Conservation (phyloP, 352 stramenopile genomes). For the Thalassiosira exigua region DNA sequence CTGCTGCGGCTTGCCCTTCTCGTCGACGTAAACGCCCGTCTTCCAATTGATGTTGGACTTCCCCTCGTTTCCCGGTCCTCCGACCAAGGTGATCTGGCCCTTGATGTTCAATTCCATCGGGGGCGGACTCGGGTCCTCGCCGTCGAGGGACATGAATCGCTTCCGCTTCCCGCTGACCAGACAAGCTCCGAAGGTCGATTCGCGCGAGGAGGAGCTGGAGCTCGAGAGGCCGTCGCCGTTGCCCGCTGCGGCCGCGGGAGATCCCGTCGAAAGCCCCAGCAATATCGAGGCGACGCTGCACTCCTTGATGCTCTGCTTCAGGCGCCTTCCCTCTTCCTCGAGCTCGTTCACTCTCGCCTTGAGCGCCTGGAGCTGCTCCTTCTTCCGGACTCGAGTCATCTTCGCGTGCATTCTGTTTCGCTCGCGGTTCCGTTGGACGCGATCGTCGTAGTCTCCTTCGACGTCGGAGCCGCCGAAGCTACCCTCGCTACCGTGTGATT, state of each 20-base stretch:
- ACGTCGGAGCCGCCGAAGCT: neutral
- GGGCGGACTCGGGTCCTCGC: conserved; percentile 32
- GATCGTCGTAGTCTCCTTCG: conserved; percentile 38
- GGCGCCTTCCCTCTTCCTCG: conserved; percentile 56
- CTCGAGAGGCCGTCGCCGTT: neutral
- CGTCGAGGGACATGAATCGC: conserved; percentile 69
- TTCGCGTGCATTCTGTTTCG: conserved; percentile 83
- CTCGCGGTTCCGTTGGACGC: conserved; percentile 67
- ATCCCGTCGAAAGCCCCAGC: conserved; percentile 59
- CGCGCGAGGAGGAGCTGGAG: conserved; percentile 4
- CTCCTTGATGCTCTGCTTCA: conserved; percentile 78
- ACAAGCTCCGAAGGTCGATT: conserved; percentile 22
- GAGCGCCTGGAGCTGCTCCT: conserved; percentile 79
- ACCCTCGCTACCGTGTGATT: neutral
- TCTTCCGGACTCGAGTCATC: conserved; percentile 80
- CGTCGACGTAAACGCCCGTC: conserved; percentile 76
- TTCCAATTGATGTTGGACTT: conserved; percentile 86
- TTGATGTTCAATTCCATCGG: conserved; percentile 74
- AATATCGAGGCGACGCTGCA: conserved; percentile 81
- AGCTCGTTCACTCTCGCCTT: conserved; percentile 67
- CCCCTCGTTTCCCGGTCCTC: conserved; percentile 45
- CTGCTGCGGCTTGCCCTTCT: conserved; percentile 58
- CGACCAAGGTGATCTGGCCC: conserved; percentile 61
- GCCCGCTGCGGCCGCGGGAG: neutral
- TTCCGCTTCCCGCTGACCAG: conserved; percentile 67